Evolutionary conservation across 306 rosid species (phyloP), one percentile per base, ranked within the genome.

Genomic region (Elaeagnus macrophylla): DNA sequence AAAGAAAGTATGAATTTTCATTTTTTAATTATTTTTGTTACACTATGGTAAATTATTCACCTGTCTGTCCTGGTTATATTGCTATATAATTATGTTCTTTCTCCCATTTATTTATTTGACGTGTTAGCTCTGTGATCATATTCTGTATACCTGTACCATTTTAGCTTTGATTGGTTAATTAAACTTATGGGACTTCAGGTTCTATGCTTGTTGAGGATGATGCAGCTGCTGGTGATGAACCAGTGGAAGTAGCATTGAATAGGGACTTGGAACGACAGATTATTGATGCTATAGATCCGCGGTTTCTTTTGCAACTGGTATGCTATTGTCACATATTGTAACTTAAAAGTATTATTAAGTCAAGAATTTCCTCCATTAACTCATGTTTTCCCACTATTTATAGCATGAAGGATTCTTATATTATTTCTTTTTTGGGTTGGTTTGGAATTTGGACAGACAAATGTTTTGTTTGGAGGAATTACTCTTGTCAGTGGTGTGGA

Each of bases 231-330:
- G 76, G 68, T 57, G 95, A 82, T 69, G 88, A 86, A 58, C 75
- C 52, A 39, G 68, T 57, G 75, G 85, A 83, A 64, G 46, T 83
- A 37, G 72, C 64, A 48, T 66, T 86, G 77, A 71, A 83, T 75
- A 72, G 61, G 56, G 79, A 81, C 67, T 79, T 90, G 77, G 82
- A 83, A 41, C 75, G 72, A 62, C 94, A 90, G 76, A 90, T 90
- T 47, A 69, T 84, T 72, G 75, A 76, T 68, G 79, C 95, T 50
- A 75, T 90, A 60, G 88, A 86, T 77, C 66, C 81, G 5, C 84
- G 81, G 45, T 90, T 90, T 80, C 97, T 90, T 62, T 68, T 86
- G 69, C 97, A 83, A 76, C 61, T 90, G 76, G 97, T 90, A 83
- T 62, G 61, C 50, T 61, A 59, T 72, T 20, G 48, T 54, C 68